Base-by-base conservation (phyloP, 768 basidiomycete species). In the Strobilomyces dryophilus region DNA sequence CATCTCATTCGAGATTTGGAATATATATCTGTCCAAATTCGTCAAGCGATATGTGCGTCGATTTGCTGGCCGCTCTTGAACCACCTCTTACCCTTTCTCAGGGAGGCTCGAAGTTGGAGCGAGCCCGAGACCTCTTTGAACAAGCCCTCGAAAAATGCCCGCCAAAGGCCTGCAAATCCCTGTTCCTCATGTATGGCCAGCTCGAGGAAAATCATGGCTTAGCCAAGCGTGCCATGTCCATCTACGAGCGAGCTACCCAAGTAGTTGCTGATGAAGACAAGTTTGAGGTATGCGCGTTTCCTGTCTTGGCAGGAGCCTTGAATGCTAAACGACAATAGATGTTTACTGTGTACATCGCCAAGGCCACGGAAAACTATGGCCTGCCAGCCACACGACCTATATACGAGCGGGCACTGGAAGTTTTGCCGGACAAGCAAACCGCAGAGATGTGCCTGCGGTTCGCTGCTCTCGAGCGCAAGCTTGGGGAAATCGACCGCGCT, bases 361-460 rank as follows among this genome's bases (percentile, higher is more conserved):
- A 98, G 68, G 95, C 95, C 3, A 89, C 94, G 0, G 89, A 81
- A 29, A 98, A 93, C 76, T 98, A 92, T 67, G 97, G 97, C 42
- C 79, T 98, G 27, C 94, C 97, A 8, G 93, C 95, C 14, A 98
- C 95, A 1, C 82, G 97, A 41, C 87, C 95, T 2, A 98, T 98
- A 63, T 99, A 98, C 73, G 91, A 98, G 69, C 83, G 88, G 12
- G 95, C 97, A 14, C 76, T 99, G 52, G 95, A 98, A 74, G 81
- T 86, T 34, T 80, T 99, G 4, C 97, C 95, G 8, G 91, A 98
- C 72, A 79, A 81, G 43, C 91, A 98, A 73, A 97, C 95, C 0
- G 94, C 95, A 18, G 89, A 95, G 70, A 98, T 98, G 92, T 98
- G 95, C 69, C 77, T 98, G 20, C 90, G 94, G 42, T 99, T 98